phyloP scores from a whole-genome alignment of 768 basidiomycete species.

The Lactarius sp. region DNA sequence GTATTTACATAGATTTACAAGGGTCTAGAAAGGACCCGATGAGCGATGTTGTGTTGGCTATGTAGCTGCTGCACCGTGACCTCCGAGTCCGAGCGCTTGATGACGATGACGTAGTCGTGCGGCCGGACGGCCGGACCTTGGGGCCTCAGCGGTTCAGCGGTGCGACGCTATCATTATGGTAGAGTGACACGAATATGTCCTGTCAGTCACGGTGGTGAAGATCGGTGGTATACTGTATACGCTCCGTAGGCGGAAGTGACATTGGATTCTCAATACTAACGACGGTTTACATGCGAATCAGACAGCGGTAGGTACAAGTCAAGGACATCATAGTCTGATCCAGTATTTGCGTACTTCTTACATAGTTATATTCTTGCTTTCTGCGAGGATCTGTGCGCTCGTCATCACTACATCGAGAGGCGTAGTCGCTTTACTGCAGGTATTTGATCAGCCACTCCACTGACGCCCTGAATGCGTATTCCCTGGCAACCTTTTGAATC shows the following conservation, averaged over 20 bases:
- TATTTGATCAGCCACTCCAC: constrained; percentile 37
- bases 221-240: no score
- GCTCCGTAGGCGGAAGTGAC: no score
- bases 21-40: no score
- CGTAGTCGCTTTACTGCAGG: constrained; percentile 17
- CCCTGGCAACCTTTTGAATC: constrained; percentile 36
- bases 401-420: not conserved
- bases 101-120: no score
- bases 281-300: not conserved
- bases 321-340: not conserved
- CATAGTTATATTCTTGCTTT: not conserved
- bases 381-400: not conserved
- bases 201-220: no score
- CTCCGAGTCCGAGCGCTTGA: no score
- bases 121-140: no score
- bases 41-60: no score
- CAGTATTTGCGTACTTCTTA: not conserved
- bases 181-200: no score
- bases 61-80: no score
- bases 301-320: not conserved
- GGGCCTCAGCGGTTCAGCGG: no score
- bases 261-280: not conserved
- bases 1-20: not conserved
- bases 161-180: no score
- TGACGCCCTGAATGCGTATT: constrained; percentile 38